These are phyloP conservation scores for Russula sp. DNA, from an alignment of 768 basidiomycete genomes.

Conservation along the genomic window DNA sequence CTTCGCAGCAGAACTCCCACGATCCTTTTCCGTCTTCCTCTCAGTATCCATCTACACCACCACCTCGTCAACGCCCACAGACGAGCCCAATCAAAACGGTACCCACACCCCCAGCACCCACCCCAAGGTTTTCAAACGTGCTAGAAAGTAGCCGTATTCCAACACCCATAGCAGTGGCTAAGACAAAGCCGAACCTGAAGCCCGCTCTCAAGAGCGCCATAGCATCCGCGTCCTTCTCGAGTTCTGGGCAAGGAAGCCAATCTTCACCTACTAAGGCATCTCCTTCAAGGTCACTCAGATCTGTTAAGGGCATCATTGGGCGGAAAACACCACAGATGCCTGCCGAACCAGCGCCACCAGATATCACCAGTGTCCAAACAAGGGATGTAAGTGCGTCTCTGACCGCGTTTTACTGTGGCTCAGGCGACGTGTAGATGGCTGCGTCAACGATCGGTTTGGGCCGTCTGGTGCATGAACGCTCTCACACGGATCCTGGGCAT, in stretches of 20 bases:
- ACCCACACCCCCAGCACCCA: neutral
- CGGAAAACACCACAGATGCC: conserved; percentile 16
- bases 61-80: conserved; percentile 10
- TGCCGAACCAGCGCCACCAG: neutral
- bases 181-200: conserved; percentile 15
- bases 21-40: neutral
- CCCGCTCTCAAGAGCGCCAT: conserved; percentile 17
- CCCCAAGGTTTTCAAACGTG: neutral
- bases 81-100: neutral
- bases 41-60: conserved; percentile 10
- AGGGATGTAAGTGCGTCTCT: conserved; percentile 1
- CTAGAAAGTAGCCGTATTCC: conserved; percentile 17
- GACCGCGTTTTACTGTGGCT: neutral
- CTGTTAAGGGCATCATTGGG: conserved; percentile 16
- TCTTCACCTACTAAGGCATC: conserved; percentile 18
- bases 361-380: neutral
- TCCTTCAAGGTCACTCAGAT: conserved; percentile 18
- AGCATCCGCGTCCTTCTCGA: neutral
- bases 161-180: conserved; percentile 2
- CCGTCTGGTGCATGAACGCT: conserved; percentile 15
- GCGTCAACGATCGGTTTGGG: neutral
- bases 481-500: conserved; percentile 21
- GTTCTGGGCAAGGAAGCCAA: neutral
- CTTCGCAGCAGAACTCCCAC: neutral
- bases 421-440: neutral